phyloP scores from a whole-genome alignment of 495 filamentous ascomycete genomes.

The Penicillium paxilli region DNA sequence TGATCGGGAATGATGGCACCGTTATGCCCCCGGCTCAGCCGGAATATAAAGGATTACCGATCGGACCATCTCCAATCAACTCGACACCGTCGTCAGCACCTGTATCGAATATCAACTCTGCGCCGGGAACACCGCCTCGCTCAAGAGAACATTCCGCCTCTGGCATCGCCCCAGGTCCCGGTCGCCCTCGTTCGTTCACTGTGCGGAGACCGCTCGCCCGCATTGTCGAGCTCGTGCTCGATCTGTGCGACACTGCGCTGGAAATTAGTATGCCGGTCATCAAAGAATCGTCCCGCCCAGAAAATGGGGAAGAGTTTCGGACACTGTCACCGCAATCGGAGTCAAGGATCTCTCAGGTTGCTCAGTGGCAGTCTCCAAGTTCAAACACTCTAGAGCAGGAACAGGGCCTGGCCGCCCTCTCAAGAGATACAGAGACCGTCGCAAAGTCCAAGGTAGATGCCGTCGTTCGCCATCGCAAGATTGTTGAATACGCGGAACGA shows the following conservation, averaged over 20 bases:
- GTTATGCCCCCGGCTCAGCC: constrained; percentile 54
- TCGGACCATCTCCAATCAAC: constrained; percentile 63
- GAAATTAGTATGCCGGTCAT: constrained; percentile 93
- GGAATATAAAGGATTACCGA: constrained; percentile 89
- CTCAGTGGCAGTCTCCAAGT: constrained; percentile 93
- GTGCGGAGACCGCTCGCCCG: constrained; percentile 84
- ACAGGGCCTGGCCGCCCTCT: constrained; percentile 83
- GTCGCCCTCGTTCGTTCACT: constrained; percentile 78
- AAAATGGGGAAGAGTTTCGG: constrained; percentile 69
- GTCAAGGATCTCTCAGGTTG: constrained; percentile 84
- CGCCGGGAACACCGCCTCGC: constrained; percentile 66
- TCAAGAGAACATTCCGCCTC: constrained; percentile 81
- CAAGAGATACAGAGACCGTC: constrained; percentile 80
- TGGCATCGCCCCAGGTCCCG: constrained; percentile 69
- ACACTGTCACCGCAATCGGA: constrained; percentile 96
- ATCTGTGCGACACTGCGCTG: constrained; percentile 92
- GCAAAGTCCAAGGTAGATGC: constrained; percentile 89
- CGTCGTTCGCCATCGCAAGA: constrained; percentile 83
- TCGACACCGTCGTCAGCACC: constrained; percentile 59
- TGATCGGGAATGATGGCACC: constrained; percentile 57
- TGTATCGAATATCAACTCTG: constrained; percentile 64
- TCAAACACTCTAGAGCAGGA: constrained; percentile 92
- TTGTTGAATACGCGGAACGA: constrained; percentile 93
- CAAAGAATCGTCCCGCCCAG: constrained; percentile 67
- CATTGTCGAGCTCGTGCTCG: constrained; percentile 90